Evolutionary conservation across 208 protist species (phyloP), one percentile per base, ranked within the genome.

Genomic region (Vickermania ingenoplastis): DNA sequence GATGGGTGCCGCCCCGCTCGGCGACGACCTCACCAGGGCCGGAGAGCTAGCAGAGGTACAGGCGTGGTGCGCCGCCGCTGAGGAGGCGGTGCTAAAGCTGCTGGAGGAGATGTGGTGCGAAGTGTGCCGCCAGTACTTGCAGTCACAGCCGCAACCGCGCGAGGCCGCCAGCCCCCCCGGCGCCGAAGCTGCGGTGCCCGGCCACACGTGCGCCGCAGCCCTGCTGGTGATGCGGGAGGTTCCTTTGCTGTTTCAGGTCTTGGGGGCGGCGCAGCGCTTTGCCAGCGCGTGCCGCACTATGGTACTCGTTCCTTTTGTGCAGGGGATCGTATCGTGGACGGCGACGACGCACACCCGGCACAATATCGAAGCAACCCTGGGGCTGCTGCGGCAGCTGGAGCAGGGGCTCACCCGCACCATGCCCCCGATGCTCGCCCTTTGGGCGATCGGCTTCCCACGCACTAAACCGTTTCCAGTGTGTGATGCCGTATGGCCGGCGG

Each of bases 251-350:
- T 94, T 91, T 63, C 58, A 67, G 0, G 62, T 71, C 22, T 51
- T 61, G 7, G 61, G 72, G 7, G 79, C 66, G 24, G 54, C 67
- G 25, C 50, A 65, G 21, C 79, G 79, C 53, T 91, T 90, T 53
- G 77, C 74, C 52, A 53, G 51, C 0, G 81, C 90, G 66, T 81
- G 86, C 22, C 73, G 78, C 41, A 71, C 86, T 13, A 49, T 57
- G 0, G 73, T 95, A 36, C 53, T 92, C 54, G 70, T 75, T 3
- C 79, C 74, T 0, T 67, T 78, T 11, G 41, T 92, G 17, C 82
- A 95, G 31, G 65, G 51, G 21, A 65, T 89, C 1, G 70, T 95
- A 17, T 83, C 84, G 7, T 95, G 88, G 88, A 84, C 83, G 45
- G 82, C 83, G 0, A 83, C 83, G 0, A 83, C 88, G 22, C 80